Percentiles rank a stretch among this genome's conserved stretches.
These are phyloP conservation scores for Trematosphaeria pertusa DNA, from an alignment of 2,329 filamentous ascomycete species.

Conservation along the genomic window DNA sequence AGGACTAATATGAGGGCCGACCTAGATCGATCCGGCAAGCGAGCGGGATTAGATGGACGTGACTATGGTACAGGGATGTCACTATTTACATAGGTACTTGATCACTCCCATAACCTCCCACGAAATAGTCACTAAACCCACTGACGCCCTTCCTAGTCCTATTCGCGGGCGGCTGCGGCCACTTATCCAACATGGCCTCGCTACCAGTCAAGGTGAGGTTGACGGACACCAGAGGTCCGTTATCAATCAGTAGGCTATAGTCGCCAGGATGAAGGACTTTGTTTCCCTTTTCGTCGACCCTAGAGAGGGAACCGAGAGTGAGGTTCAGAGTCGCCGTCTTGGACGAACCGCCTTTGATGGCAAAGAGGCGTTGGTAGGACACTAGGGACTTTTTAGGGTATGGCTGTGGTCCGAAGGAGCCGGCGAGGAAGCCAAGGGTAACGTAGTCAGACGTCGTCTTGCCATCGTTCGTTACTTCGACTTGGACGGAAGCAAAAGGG, in stretches of 20 bases:
- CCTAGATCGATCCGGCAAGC: too few relatives aligned
- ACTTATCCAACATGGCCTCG: conserved; percentile 30
- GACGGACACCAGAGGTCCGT: conserved; percentile 18
- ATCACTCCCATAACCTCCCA: conserved; percentile 29
- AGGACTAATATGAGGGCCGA: too few relatives aligned
- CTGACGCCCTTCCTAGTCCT: conserved; percentile 25
- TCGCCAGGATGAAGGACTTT: conserved; percentile 62
- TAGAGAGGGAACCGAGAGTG: conserved; percentile 58
- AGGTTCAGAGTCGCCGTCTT: conserved; percentile 50
- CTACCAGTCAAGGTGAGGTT: conserved; percentile 35
- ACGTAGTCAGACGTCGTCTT: conserved; percentile 60
- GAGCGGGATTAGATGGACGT: too few relatives aligned
- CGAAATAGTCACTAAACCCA: conserved; percentile 29
- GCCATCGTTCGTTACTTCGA: conserved; percentile 59
- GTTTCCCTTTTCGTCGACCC: conserved; percentile 60
- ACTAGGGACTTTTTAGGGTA: conserved; percentile 62
- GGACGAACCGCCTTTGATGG: conserved; percentile 47
- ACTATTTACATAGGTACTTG: too few relatives aligned
- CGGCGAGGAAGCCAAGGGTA: conserved; percentile 58
- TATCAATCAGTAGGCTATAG: conserved; percentile 49
- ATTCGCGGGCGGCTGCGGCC: conserved; percentile 35
- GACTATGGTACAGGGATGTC: too few relatives aligned
- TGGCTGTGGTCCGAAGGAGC: conserved; percentile 58
- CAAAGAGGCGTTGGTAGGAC: conserved; percentile 56
- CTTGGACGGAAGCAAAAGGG: conserved; percentile 48